phyloP scores from a whole-genome alignment of 768 basidiomycete genomes.

The Trametes punicea region DNA sequence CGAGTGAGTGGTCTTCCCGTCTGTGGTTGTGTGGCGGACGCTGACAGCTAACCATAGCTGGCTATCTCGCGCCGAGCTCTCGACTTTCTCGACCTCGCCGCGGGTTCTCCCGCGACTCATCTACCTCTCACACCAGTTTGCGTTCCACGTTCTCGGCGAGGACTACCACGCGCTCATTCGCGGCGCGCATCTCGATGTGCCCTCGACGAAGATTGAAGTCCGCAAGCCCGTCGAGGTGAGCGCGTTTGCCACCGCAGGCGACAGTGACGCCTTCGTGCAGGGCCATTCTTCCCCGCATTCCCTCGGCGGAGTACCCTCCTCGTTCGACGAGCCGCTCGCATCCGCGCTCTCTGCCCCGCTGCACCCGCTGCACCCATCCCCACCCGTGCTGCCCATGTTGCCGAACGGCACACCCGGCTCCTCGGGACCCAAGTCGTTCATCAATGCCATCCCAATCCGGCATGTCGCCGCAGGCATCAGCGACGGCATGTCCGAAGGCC shows the following conservation, averaged over 20 bases:
- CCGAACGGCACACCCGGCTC: slow-evolving; percentile 62
- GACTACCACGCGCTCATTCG: slow-evolving; percentile 80
- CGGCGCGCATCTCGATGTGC: slow-evolving; percentile 56
- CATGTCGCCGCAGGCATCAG: slow-evolving; percentile 47
- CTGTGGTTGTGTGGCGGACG: slow-evolving; percentile 2
- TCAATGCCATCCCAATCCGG: slow-evolving; percentile 55
- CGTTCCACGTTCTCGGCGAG: slow-evolving; percentile 71
- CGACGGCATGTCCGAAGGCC: slow-evolving; percentile 56
- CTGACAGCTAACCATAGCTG: slow-evolving; percentile 39
- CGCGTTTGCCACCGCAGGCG: slow-evolving; percentile 39
- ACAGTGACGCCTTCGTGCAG: slow-evolving; percentile 51
- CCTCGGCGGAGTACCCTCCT: slow-evolving; percentile 43
- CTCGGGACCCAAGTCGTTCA: slow-evolving; percentile 34
- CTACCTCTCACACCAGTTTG: slow-evolving; percentile 83
- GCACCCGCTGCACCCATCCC: slow-evolving; percentile 39
- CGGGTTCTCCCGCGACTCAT: slow-evolving; percentile 67
- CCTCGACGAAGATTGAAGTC: slow-evolving; percentile 61
- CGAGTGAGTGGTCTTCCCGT: slow-evolving; percentile 33
- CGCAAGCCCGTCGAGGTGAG: slow-evolving; percentile 68
- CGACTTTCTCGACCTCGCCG: slow-evolving; percentile 59
- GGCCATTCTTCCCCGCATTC: slow-evolving; percentile 38
- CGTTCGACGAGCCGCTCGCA: slow-evolving; percentile 78
- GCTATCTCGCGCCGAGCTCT: slow-evolving; percentile 80
- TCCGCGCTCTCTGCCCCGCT: slow-evolving; percentile 67
- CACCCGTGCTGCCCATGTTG: slow-evolving; percentile 67